Percentiles rank a stretch among this genome's conserved stretches.
These are phyloP conservation scores for Boletus rubroflammeus DNA, from an alignment of 768 basidiomycete genomes.

Conservation along the genomic window DNA sequence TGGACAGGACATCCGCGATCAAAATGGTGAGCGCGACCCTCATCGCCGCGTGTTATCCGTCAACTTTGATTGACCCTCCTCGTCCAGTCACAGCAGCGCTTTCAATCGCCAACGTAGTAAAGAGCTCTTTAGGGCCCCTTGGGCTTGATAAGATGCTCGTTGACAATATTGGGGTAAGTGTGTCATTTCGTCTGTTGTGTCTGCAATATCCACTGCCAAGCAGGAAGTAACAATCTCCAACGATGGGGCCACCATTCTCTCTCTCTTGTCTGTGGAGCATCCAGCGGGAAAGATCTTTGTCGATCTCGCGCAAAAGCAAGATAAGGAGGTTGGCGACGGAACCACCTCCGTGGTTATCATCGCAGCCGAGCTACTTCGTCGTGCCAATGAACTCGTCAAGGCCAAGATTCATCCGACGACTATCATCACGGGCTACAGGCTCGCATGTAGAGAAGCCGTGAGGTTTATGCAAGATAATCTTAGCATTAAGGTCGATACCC, in stretches of 20 bases:
- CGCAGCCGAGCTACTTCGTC: conserved; percentile 92
- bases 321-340: conserved; percentile 98
- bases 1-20: conserved; percentile 94
- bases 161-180: conserved; percentile 89
- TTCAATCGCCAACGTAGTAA: conserved; percentile 96
- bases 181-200: neutral
- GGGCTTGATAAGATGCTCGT: conserved; percentile 98
- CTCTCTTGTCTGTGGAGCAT: conserved; percentile 89
- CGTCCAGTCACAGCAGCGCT: conserved; percentile 85
- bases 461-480: conserved; percentile 98
- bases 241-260: conserved; percentile 98
- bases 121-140: conserved; percentile 92
- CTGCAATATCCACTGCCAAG: conserved; percentile 9
- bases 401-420: conserved; percentile 99
- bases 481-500: conserved; percentile 86
- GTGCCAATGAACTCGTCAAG: conserved; percentile 97
- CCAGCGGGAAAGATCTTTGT: conserved; percentile 97
- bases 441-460: conserved; percentile 96
- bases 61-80: neutral
- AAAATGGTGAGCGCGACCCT: conserved; percentile 68
- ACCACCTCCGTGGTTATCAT: conserved; percentile 98
- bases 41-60: neutral
- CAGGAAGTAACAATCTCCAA: conserved; percentile 99
- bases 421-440: conserved; percentile 96
- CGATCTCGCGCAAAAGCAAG: conserved; percentile 97